A percentile compares a stretch with the other conserved stretches of the same genome.
Conservation (phyloP, 805 yeast species). For the Candida schatavii region DNA sequence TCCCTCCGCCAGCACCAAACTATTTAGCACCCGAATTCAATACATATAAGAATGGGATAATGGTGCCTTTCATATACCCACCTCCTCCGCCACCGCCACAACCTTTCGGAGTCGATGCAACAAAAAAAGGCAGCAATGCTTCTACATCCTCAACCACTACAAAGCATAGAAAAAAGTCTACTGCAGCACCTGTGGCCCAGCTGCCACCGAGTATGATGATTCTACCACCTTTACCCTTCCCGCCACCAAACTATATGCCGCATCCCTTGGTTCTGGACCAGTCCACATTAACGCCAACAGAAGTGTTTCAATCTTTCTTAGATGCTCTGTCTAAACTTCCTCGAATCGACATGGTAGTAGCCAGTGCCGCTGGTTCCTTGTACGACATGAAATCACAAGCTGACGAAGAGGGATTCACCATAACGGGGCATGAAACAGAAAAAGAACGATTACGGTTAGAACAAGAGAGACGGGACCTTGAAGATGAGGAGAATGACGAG, state of each 20-base stretch:
- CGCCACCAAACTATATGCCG: slow-evolving; percentile 45
- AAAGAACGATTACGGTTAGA: slow-evolving; percentile 5
- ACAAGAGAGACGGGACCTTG: slow-evolving; percentile 7
- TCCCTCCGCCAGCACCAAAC: slow-evolving; percentile 28
- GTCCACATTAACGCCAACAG: slow-evolving; percentile 32
- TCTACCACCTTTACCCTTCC: slow-evolving; percentile 44
- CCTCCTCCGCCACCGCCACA: slow-evolving; percentile 31
- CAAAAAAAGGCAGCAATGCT: no score
- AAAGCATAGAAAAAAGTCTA: no score
- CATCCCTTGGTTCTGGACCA: slow-evolving; percentile 37
- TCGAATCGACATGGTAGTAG: slow-evolving; percentile 42
- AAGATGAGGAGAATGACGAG: slow-evolving; percentile 6
- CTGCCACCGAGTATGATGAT: background rate
- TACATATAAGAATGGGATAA: slow-evolving; percentile 24
- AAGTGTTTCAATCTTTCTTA: slow-evolving; percentile 33
- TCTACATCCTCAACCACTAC: no score
- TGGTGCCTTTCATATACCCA: slow-evolving; percentile 45
- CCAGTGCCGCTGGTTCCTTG: slow-evolving; percentile 45
- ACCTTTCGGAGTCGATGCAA: no score
- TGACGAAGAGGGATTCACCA: slow-evolving; percentile 27
- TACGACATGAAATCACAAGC: slow-evolving; percentile 36
- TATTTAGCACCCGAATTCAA: slow-evolving; percentile 4
- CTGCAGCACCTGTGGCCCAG: slow-evolving; percentile 1
- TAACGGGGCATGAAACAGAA: slow-evolving; percentile 15
- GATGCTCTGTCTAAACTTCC: slow-evolving; percentile 37